Evolutionary conservation across 345 rosid species (phyloP), one percentile per base, ranked within the genome.

Genomic region (Dovyalis caffra): DNA sequence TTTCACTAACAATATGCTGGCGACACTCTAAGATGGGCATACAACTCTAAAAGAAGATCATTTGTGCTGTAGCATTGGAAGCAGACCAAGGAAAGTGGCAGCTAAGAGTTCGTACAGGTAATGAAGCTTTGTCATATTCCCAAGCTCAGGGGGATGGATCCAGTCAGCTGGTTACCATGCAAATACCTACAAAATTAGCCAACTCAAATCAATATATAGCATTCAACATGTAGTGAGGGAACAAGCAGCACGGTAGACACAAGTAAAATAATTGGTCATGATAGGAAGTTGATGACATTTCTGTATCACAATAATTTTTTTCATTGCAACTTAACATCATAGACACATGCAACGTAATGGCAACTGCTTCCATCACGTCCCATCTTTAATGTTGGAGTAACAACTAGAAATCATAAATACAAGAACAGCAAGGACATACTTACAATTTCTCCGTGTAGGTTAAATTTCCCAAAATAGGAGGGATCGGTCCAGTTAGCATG

Each of bases 61-160:
- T 45, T n/a, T 62, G 29, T 31, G 14, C 6, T 29, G 8, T 1
- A 29, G 5, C 20, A 43, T 11, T 10, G 18, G 18, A 57, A 7
- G 7, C 2, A 16, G 32, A 68, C 38, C 9, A 38, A 6, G 58
- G 40, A 31, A 66, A 68, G 49, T 18, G 15, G 28, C 16, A 61
- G 26, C 26, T 64, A 57, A 34, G 62, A 29, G 67, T 10, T 37
- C 87, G 1, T 89, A 95, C 99, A 95, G 77, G 90, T 95, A 95
- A 81, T 91, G 97, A 71, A 95, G 97, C 81, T 87, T 91, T 15
- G 98, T 87, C 99, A 95, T 95, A 83, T 95, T 93, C 77, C 98
- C 98, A 21, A 93, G 94, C 88, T 93, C 98, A 0, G 96, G 93
- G 58, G 99, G 78, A 95, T 89, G 21, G 87, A 72, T 81, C 97